Evolutionary conservation across 1,284 basidiomycete species (phyloP), one percentile per base, ranked within the genome.

Genomic region (Volvariella volvacea): DNA sequence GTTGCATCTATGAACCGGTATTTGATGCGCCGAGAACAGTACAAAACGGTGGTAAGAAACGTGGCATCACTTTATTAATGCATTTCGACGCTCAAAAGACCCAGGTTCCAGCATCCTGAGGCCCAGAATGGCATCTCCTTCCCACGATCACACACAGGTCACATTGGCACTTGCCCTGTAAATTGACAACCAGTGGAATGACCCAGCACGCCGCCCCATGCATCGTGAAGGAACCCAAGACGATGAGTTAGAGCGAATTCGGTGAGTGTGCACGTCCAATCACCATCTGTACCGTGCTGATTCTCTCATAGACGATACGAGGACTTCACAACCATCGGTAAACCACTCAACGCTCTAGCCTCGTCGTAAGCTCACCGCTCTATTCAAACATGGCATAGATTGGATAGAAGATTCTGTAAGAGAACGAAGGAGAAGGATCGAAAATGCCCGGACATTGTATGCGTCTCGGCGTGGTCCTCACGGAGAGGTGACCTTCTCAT

Each of bases 391-490:
- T 22, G 22, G 21, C 20, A 33, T 49, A 73, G 92, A 97, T 63
- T 97, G 92, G 93, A 88, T 97, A 46, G 88, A 95, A 58, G 93
- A 97, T 66, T 91, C 92, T 1, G 80, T 94, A 43, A 76, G 89
- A 31, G 92, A 97, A 57, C 74, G 91, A 22, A 87, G 85, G 49
- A 70, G 85, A 55, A 76, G 88, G 33, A 70, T 88, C 54, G 74
- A 80, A 48, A 73, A 76, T 49, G 68, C 75, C 6, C 67, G 72
- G 47, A 68, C 69, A 42, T 55, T 72, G n/a, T 68, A 73, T 39
- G 59, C 65, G 8, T 66, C 76, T 14, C 63, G 74, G 45, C 73
- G 76, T 40, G 73, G 74, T 7, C 72, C 73, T 41, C 68, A 68
- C 45, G 76, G 71, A 50, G 68, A 70, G 48, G 62, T 74, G 34